These are phyloP conservation scores for Chrysosporium queenslandicum DNA, from an alignment of 2,329 filamentous ascomycete genomes.

Conservation along the genomic window DNA sequence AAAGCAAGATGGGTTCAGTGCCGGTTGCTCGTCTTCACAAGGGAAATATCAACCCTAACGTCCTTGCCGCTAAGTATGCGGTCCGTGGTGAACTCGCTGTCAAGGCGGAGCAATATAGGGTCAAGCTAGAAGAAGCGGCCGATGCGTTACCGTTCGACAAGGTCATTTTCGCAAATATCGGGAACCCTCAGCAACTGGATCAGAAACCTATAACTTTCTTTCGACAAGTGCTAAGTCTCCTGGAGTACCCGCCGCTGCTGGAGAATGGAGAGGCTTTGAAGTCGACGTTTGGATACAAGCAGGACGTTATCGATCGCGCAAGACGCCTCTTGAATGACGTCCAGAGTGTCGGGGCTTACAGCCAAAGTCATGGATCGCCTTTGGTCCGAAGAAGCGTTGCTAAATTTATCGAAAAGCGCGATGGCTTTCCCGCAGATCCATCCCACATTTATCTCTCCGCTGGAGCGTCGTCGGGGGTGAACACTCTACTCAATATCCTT, in stretches of 20 bases:
- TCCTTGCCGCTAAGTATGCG: conserved; percentile 84
- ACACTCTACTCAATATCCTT: conserved; percentile 83
- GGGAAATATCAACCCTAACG: conserved; percentile 85
- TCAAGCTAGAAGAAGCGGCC: conserved; percentile 45
- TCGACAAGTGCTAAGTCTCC: conserved; percentile 83
- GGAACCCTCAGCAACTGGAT: conserved; percentile 96
- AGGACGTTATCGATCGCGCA: conserved; percentile 78
- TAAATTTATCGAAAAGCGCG: conserved; percentile 82
- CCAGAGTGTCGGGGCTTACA: conserved; percentile 91
- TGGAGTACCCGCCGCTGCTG: conserved; percentile 81
- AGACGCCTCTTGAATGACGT: conserved; percentile 70
- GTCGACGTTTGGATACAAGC: conserved; percentile 70
- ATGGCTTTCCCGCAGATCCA: conserved; percentile 75
- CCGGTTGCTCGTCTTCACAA: conserved; percentile 50
- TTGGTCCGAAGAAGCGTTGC: conserved; percentile 83
- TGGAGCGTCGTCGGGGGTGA: conserved; percentile 88
- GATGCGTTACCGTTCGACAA: conserved; percentile 67
- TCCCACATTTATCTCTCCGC: conserved; percentile 80
- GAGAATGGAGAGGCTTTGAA: conserved; percentile 72
- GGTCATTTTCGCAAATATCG: conserved; percentile 95
- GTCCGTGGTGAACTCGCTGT: conserved; percentile 92
- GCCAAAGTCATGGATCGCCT: conserved; percentile 79
- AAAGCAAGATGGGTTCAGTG: conserved; percentile 15
- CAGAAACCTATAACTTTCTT: conserved; percentile 99
- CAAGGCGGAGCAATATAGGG: conserved; percentile 83